Base-by-base conservation (phyloP, 139 green algal species). In the Auxenochlorella pyrenoidosa region DNA sequence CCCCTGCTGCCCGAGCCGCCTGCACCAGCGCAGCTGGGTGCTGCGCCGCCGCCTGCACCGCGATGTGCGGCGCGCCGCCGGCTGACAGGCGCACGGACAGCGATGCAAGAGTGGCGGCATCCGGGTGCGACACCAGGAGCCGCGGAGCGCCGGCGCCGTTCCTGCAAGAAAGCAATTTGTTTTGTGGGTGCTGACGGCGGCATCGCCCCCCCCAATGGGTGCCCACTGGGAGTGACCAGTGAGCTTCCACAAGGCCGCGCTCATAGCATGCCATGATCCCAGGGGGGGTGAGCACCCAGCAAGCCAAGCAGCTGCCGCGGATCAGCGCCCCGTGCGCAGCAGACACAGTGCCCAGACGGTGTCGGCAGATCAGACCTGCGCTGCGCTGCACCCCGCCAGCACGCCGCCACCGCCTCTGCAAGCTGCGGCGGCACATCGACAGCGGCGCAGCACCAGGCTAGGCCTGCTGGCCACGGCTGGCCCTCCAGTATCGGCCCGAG, bases 1-100 rank as follows among this genome's bases (percentile, higher is more conserved):
- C 72, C 0, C 80, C 80, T 18, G 80, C 59, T 4, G 15, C 80
- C 28, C 34, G 38, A 0, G 80, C 80, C 12, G 40, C 63, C 32
- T 70, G 60, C 80, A 65, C 3, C 80, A 85, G 60, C 15, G 38
- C 80, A 4, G 21, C 80, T 24, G 80, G 80, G 60, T 85, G 28
- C 26, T 85, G 60, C 13, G 43, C 40, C 22, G 30, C 30, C 6
- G 80, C 60, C 41, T 28, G 22, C 22, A 84, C 79, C 51, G 79
- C 76, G 16, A 36, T 22, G 6, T 82, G 76, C 47, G 19, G 18
- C 0, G 65, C 15, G 76, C n/a, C 54, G 15, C 13, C 51, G 19
- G n/a, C 76, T 0, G 76, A 65, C 47, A 82, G 76, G 41, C n/a
- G 32, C 47, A 4, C n/a, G 3, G 76, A 82, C 32, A 82, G 47